Evolutionary conservation across 1,139 yeast genomes (phyloP).

Genomic region (Scheffersomyces parashehatae): DNA sequence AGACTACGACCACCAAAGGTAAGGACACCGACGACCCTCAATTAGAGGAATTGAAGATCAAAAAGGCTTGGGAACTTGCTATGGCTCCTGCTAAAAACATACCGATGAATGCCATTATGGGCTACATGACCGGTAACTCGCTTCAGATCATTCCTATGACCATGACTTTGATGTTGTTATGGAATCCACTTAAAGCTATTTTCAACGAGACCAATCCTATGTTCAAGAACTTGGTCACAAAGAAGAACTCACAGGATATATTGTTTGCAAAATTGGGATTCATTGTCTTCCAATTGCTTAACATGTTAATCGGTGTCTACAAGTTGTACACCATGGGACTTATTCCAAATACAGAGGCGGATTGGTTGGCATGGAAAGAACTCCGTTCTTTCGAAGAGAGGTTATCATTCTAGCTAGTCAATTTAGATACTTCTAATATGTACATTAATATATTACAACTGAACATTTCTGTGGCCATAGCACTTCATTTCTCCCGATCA

Average conservation of each 20-base stretch:
- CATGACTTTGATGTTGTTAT: slow-evolving; percentile 83
- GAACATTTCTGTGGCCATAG: too few relatives aligned
- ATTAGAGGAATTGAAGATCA: slow-evolving; percentile 46
- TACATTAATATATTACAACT: too few relatives aligned
- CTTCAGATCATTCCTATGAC: slow-evolving; percentile 88
- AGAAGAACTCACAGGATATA: slow-evolving; percentile 44
- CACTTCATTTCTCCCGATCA: too few relatives aligned
- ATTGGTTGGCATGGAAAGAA: slow-evolving; percentile 87
- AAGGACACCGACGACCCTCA: slow-evolving; percentile 7
- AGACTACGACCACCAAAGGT: slow-evolving; percentile 6
- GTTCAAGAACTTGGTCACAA: slow-evolving; percentile 39
- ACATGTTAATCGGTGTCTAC: slow-evolving; percentile 78
- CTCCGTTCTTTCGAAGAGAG: slow-evolving; percentile 34
- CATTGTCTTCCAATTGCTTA: slow-evolving; percentile 61
- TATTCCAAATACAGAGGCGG: slow-evolving; percentile 82
- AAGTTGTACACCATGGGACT: slow-evolving; percentile 87
- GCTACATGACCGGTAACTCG: slow-evolving; percentile 91
- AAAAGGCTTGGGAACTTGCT: slow-evolving; percentile 88
- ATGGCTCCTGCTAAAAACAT: slow-evolving; percentile 79
- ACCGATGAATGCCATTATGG: slow-evolving; percentile 88
- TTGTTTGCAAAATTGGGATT: slow-evolving; percentile 35
- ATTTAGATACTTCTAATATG: too few relatives aligned
- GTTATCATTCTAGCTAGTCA: neutral
- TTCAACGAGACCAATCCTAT: slow-evolving; percentile 50
- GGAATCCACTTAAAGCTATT: slow-evolving; percentile 76